Evolutionary conservation across 1,139 yeast species (phyloP).

Genomic region (Hansenula lynferdii): DNA sequence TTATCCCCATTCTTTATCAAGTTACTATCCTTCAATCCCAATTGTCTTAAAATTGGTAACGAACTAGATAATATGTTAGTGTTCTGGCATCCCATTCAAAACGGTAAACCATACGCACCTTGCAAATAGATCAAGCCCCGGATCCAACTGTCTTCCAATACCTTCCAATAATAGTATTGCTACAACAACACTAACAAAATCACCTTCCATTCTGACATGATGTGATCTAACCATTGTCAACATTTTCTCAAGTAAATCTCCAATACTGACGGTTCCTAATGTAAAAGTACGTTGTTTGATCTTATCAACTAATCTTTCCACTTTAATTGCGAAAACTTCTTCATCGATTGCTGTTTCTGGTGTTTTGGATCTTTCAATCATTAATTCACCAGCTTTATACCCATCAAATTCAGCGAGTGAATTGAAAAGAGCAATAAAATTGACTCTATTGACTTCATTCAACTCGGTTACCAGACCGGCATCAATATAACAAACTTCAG

Average conservation of each 20-base stretch:
- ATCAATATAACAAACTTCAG: conserved; percentile 88
- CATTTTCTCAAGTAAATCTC: conserved; percentile 85
- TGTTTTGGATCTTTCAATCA: conserved; percentile 91
- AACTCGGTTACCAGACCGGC: conserved; percentile 92
- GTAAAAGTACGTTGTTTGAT: conserved; percentile 89
- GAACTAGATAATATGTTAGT: conserved; percentile 50
- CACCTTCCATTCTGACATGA: conserved; percentile 98
- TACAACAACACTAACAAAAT: conserved; percentile 88
- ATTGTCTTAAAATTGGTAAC: conserved; percentile 79
- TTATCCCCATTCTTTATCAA: too few species aligned
- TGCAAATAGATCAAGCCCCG: conserved; percentile 89
- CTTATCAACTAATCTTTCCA: conserved; percentile 73
- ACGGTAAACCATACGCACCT: conserved; percentile 72
- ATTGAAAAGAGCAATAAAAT: conserved; percentile 84
- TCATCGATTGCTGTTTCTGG: conserved; percentile 87
- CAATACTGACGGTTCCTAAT: conserved; percentile 86
- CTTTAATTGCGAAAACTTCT: conserved; percentile 83
- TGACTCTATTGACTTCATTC: conserved; percentile 67
- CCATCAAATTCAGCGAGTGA: conserved; percentile 93
- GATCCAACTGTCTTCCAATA: conserved; percentile 90
- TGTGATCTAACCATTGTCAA: conserved; percentile 86
- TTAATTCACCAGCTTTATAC: conserved; percentile 86
- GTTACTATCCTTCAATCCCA: conserved; percentile 75
- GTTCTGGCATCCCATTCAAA: conserved; percentile 38
- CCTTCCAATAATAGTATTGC: conserved; percentile 90